A percentile compares a stretch with the other conserved stretches of the same genome.
Evolutionary conservation across 768 basidiomycete species (phyloP).

Genomic region (Leccinellum albellum): DNA sequence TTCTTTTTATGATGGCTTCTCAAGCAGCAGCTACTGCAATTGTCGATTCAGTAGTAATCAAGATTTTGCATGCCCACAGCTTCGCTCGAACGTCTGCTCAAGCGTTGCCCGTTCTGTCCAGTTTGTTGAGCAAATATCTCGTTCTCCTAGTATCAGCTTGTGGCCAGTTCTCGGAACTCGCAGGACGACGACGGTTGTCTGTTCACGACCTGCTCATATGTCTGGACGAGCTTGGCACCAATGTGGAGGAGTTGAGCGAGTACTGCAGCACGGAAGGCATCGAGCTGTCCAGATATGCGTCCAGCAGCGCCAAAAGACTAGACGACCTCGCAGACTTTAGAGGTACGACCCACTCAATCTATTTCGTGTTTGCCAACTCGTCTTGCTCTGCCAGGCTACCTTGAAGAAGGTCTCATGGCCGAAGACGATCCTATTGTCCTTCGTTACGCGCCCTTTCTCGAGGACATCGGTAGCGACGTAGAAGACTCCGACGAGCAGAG

Average conservation of each 20-base stretch:
- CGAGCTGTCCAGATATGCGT: constrained; percentile 66
- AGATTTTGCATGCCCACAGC: constrained; percentile 71
- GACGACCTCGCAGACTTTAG: constrained; percentile 74
- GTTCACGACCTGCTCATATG: constrained; percentile 60
- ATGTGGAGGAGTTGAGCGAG: constrained; percentile 63
- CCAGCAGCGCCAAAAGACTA: constrained; percentile 57
- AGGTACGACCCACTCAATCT: constrained; percentile 44
- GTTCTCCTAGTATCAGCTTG: constrained; percentile 61
- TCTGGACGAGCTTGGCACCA: constrained; percentile 72
- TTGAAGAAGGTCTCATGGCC: constrained; percentile 55
- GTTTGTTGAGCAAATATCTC: constrained; percentile 73
- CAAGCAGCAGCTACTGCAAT: constrained; percentile 53
- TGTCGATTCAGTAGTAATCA: constrained; percentile 62
- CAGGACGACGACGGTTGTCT: constrained; percentile 59
- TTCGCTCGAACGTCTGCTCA: constrained; percentile 76
- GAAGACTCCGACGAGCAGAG: constrained; percentile 32
- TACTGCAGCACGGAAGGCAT: constrained; percentile 63
- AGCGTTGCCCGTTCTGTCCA: constrained; percentile 67
- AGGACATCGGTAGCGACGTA: constrained; percentile 16
- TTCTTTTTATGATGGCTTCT: constrained; percentile 23
- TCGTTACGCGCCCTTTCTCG: constrained; percentile 38
- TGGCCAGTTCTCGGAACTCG: constrained; percentile 70
- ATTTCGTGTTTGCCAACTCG: constrained; percentile 2
- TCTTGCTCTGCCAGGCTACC: constrained; percentile 48
- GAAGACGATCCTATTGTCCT: constrained; percentile 55